Conservation (phyloP, 169 alveolate species). For the Cryptosporidium canis region DNA sequence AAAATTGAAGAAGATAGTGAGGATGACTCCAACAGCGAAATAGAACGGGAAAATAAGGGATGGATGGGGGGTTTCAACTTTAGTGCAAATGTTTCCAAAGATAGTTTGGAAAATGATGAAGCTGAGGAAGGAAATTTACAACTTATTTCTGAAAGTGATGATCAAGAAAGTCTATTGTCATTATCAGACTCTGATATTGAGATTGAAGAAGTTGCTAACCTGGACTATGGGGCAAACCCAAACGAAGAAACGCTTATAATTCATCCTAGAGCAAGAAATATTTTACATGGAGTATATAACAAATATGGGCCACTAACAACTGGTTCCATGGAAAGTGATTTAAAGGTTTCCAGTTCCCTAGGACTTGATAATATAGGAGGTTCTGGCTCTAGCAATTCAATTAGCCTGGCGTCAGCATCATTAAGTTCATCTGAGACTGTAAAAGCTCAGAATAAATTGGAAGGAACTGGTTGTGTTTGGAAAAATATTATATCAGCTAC, state of each 20-base stretch:
- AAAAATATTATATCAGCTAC: slow-evolving; percentile 46
- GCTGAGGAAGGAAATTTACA: neutral
- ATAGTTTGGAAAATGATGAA: neutral
- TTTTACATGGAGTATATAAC: slow-evolving; percentile 52
- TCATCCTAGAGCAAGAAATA: slow-evolving; percentile 62
- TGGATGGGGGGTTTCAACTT: neutral
- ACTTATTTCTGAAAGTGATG: slow-evolving; percentile 2
- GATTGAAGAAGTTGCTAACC: slow-evolving; percentile 29
- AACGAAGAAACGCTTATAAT: slow-evolving; percentile 49
- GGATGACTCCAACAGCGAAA: neutral
- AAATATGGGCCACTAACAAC: slow-evolving; percentile 60
- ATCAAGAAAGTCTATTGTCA: neutral
- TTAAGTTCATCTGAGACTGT: slow-evolving; percentile 28
- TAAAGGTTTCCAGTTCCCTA: neutral
- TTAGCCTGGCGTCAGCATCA: neutral
- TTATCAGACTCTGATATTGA: slow-evolving; percentile 61
- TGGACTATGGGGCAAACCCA: slow-evolving; percentile 40
- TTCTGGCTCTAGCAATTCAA: neutral
- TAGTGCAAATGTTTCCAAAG: neutral
- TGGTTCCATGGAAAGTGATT: slow-evolving; percentile 21
- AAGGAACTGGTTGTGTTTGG: slow-evolving; percentile 61
- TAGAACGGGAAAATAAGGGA: neutral
- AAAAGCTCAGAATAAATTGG: slow-evolving; percentile 25
- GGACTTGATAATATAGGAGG: neutral
- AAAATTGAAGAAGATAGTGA: neutral